These are phyloP conservation scores for Colletotrichum higginsianum DNA, from an alignment of 2,329 filamentous ascomycete species.

Conservation along the genomic window DNA sequence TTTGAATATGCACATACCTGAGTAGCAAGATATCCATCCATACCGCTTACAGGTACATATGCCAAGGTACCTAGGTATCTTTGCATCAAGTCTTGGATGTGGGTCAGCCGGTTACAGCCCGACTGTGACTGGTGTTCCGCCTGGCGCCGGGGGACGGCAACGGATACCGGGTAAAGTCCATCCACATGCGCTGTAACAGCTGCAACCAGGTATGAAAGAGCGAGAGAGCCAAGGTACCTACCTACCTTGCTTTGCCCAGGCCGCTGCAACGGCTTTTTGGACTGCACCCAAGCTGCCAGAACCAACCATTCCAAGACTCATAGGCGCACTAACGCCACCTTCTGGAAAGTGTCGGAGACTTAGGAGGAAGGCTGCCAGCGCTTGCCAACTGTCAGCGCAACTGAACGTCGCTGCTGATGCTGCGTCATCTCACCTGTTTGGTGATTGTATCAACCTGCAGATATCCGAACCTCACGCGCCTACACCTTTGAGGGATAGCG, in stretches of 20 bases:
- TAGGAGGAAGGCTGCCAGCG: constrained; percentile 5
- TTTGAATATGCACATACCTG: neutral
- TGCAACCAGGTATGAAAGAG: neutral
- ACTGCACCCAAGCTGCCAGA: constrained; percentile 2
- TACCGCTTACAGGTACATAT: too few relatives aligned
- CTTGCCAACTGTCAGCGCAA: constrained; percentile 21
- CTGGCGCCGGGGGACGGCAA: constrained; percentile 11
- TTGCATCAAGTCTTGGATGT: constrained; percentile 12
- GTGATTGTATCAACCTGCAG: constrained; percentile 26
- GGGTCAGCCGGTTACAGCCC: constrained; percentile 1
- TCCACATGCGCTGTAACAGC: constrained; percentile 33
- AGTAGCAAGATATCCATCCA: too few relatives aligned
- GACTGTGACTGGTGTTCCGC: constrained; percentile 1
- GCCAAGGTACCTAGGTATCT: too few relatives aligned
- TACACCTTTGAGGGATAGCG: constrained; percentile 38
- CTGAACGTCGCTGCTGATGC: constrained; percentile 12
- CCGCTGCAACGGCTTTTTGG: constrained; percentile 29
- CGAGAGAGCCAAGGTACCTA: neutral
- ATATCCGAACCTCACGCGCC: constrained; percentile 29
- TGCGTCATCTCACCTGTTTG: constrained; percentile 40
- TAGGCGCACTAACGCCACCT: constrained; percentile 5
- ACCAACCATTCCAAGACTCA: constrained; percentile 11
- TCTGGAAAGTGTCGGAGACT: constrained; percentile 4
- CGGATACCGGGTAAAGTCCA: constrained; percentile 28
- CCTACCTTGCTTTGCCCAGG: constrained; percentile 1